phyloP scores from a whole-genome alignment of 2,329 filamentous ascomycete genomes.

The Pseudocercospora cruenta region DNA sequence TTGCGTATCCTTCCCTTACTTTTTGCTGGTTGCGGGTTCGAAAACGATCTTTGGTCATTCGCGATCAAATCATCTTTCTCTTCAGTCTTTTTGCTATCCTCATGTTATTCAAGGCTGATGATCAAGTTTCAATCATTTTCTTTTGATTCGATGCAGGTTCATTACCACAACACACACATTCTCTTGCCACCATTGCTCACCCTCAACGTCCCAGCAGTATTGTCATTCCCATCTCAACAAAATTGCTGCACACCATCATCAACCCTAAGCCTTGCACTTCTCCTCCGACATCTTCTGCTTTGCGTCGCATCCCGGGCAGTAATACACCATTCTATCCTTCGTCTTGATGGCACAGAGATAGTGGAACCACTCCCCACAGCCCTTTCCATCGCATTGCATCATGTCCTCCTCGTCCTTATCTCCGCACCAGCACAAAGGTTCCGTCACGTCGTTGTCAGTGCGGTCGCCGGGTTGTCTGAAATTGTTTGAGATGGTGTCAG shows the following conservation, averaged over 20 bases:
- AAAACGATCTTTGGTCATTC: neutral
- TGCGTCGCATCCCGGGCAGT: neutral
- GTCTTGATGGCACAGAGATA: neutral
- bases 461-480: too few relatives aligned
- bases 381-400: neutral
- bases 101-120: too few relatives aligned
- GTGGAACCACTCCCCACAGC: neutral
- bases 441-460: too few relatives aligned
- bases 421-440: too few relatives aligned
- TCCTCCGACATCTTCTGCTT: neutral
- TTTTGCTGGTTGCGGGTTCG: neutral
- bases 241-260: neutral
- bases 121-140: neutral
- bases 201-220: too few relatives aligned
- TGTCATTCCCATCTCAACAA: too few relatives aligned
- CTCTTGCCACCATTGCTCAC: too few relatives aligned
- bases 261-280: neutral
- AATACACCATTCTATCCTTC: neutral
- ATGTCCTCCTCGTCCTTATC: too few relatives aligned
- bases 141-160: neutral
- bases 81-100: neutral
- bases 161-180: too few relatives aligned
- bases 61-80: neutral
- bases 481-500: too few relatives aligned
- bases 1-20: neutral